Percentiles rank a stretch among this genome's conserved stretches.
These are phyloP conservation scores for Alternaria longipes DNA, from an alignment of 2,329 filamentous ascomycete genomes.

Conservation along the genomic window DNA sequence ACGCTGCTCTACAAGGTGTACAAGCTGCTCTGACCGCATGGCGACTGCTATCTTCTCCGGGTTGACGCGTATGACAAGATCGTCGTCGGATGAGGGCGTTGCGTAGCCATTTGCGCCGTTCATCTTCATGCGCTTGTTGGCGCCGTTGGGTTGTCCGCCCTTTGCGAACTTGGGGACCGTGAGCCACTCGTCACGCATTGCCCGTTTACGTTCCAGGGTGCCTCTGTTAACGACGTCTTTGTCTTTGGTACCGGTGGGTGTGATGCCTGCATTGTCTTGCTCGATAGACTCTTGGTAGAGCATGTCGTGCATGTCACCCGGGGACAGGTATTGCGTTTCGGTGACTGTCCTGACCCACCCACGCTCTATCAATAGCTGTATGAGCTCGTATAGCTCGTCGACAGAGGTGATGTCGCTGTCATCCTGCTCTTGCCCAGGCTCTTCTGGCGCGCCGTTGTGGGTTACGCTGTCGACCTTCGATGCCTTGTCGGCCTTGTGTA, in stretches of 20 bases:
- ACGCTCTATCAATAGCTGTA: conserved; percentile 64
- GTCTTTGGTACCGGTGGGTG: conserved; percentile 70
- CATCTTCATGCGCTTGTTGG: conserved; percentile 46
- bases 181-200: conserved; percentile 55
- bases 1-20: conserved; percentile 73
- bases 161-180: conserved; percentile 36
- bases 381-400: conserved; percentile 54
- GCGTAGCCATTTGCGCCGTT: conserved; percentile 35
- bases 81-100: conserved; percentile 61
- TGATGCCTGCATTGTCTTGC: conserved; percentile 60
- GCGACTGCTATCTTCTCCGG: conserved; percentile 85
- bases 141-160: conserved; percentile 26
- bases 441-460: conserved; percentile 12
- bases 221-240: conserved; percentile 69
- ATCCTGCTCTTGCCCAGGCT: conserved; percentile 25
- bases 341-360: conserved; percentile 74
- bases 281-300: conserved; percentile 71
- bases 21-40: conserved; percentile 80
- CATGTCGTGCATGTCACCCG: conserved; percentile 64
- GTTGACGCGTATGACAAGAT: conserved; percentile 80
- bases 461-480: conserved; percentile 20
- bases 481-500: conserved; percentile 7
- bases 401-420: conserved; percentile 48
- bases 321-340: conserved; percentile 59
- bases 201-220: conserved; percentile 66